Percentiles rank a stretch among this genome's conserved stretches.
Conservation (phyloP, 352 stramenopile genomes). For the Globisporangium radiosum region DNA sequence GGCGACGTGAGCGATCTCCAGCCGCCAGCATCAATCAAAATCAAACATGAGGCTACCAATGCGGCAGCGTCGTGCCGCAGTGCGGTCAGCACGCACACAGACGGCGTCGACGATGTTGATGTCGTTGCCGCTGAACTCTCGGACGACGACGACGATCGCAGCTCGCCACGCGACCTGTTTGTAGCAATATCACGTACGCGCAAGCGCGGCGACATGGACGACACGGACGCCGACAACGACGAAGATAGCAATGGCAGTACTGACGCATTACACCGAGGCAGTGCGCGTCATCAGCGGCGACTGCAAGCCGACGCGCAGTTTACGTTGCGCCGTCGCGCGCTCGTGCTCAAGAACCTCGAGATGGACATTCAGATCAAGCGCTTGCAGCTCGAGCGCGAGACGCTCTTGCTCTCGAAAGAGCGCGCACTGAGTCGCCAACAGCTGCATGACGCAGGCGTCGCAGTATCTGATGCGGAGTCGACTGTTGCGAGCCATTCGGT, state of each 20-base stretch:
- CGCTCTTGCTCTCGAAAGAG: not conserved
- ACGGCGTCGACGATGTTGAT: not conserved
- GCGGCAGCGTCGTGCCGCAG: not conserved
- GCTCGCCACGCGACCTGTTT: not conserved
- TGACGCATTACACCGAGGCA: not conserved
- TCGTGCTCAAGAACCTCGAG: not conserved
- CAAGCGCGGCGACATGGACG: not conserved
- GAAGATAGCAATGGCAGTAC: not conserved
- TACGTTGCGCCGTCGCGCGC: not conserved
- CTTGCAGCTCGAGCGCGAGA: not conserved
- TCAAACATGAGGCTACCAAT: not conserved
- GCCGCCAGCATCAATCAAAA: not conserved
- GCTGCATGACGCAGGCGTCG: not conserved
- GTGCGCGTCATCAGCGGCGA: not conserved
- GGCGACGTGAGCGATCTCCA: slow-evolving; percentile 1
- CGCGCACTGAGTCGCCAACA: not conserved
- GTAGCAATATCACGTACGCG: not conserved
- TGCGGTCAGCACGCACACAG: not conserved
- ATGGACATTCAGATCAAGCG: not conserved
- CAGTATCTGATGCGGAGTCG: not conserved
- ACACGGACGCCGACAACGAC: not conserved
- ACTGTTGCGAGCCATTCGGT: not conserved
- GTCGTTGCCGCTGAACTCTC: not conserved
- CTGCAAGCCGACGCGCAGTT: not conserved
- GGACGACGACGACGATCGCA: not conserved